phyloP scores from a whole-genome alignment of 169 alveolate genomes.

The Plasmodium chabaudi region DNA sequence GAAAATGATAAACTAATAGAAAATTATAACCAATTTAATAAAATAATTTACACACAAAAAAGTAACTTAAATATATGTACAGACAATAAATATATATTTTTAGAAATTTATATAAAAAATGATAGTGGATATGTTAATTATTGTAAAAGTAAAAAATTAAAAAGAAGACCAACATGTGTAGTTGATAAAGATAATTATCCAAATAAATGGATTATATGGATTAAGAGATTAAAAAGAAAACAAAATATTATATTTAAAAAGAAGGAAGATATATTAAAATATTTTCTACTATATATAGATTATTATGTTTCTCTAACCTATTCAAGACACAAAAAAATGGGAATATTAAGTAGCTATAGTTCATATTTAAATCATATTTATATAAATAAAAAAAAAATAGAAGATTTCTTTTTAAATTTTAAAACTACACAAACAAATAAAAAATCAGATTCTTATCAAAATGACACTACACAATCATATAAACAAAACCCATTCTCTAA shows the following conservation, averaged over 20 bases:
- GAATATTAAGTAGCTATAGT: conserved; percentile 64
- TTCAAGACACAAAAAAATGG: conserved; percentile 43
- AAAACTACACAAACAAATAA: not conserved
- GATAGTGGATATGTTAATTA: conserved; percentile 61
- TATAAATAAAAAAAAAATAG: conserved; percentile 24
- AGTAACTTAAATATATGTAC: conserved; percentile 34
- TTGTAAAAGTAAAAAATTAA: conserved; percentile 45
- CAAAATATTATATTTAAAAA: conserved; percentile 49
- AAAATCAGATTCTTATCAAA: too few relatives aligned
- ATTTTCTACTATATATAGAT: conserved; percentile 58
- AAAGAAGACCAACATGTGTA: conserved; percentile 62
- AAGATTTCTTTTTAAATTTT: conserved; percentile 32
- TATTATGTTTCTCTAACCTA: conserved; percentile 20
- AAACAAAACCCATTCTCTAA: too few relatives aligned
- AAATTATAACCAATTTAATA: not conserved
- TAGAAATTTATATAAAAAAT: conserved; percentile 51
- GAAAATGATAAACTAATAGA: not conserved
- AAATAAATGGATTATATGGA: conserved; percentile 72
- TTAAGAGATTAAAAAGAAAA: conserved; percentile 62
- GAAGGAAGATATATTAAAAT: conserved; percentile 43
- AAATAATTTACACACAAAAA: conserved; percentile 13
- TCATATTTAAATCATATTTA: conserved; percentile 44
- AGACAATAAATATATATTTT: conserved; percentile 53
- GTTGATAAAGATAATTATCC: conserved; percentile 33
- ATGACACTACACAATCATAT: too few relatives aligned